Evolutionary conservation across 2,329 filamentous ascomycete genomes (phyloP).

Genomic region (Triangularia verruculosa): DNA sequence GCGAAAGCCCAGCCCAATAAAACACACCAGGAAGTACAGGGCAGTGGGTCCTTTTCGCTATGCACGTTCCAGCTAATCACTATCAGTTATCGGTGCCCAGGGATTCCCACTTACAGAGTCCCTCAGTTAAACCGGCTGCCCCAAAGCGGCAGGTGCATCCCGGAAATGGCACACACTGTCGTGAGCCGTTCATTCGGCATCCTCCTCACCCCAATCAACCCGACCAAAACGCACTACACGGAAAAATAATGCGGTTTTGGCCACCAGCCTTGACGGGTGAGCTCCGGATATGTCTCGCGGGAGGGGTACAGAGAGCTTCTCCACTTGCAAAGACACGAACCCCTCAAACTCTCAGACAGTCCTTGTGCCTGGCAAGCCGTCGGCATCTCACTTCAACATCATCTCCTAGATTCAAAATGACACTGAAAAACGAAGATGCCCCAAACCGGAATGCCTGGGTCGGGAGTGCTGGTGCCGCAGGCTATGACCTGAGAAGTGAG

Average conservation of each 20-base stretch:
- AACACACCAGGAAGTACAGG: not conserved
- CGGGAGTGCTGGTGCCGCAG: constrained; percentile 33
- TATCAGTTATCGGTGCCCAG: not conserved
- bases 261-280: not conserved
- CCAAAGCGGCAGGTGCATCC: not conserved
- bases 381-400: not conserved
- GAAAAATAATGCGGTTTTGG: not conserved
- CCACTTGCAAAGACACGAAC: not conserved
- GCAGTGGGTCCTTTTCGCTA: not conserved
- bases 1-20: not conserved
- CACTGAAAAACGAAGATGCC: not conserved
- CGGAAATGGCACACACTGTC: not conserved
- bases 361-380: constrained; percentile 3
- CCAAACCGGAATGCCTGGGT: constrained; percentile 30
- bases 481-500: constrained; percentile 35
- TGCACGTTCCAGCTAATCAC: not conserved
- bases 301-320: not conserved
- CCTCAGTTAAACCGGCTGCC: too few species aligned
- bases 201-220: not conserved
- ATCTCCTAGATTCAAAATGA: constrained; percentile 16
- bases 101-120: too few species aligned
- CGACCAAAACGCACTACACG: too few species aligned
- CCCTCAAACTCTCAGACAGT: not conserved
- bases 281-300: not conserved
- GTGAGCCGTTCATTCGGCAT: not conserved